phyloP scores from a whole-genome alignment of 345 rosid species.

The Citrus sinensis region DNA sequence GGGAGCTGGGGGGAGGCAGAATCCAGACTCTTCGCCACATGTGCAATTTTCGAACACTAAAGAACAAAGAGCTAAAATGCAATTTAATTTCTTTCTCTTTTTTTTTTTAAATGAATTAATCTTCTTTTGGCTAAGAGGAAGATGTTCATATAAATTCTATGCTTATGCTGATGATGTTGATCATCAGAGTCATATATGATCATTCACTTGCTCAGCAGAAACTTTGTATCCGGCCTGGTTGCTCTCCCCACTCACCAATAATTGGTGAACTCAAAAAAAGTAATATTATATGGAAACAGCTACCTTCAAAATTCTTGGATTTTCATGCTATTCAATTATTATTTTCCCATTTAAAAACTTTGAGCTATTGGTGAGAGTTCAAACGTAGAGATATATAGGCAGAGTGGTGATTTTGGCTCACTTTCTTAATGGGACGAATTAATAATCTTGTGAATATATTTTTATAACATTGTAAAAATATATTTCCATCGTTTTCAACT shows the following conservation, averaged over 20 bases:
- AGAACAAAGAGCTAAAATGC: background rate
- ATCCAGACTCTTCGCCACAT: constrained; percentile 5
- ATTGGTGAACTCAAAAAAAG: constrained; percentile 19
- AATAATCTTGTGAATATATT: no score
- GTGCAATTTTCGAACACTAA: background rate
- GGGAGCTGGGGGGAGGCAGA: background rate
- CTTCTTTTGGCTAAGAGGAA: background rate
- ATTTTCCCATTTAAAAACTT: background rate
- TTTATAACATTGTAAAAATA: no score
- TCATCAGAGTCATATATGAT: background rate
- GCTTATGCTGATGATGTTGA: background rate
- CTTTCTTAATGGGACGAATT: no score
- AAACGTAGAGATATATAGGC: background rate
- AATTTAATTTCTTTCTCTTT: background rate
- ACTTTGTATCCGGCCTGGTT: constrained; percentile 3
- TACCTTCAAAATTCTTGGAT: background rate
- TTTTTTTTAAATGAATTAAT: background rate
- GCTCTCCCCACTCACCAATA: constrained; percentile 23
- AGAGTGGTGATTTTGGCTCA: no score
- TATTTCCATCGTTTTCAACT: no score
- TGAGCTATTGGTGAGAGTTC: background rate
- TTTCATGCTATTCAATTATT: background rate
- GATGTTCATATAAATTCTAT: background rate
- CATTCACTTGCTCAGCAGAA: constrained; percentile 7
- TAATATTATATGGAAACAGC: background rate